Conservation (phyloP, 768 basidiomycete species). For the Rhizopogon salebrosus region DNA sequence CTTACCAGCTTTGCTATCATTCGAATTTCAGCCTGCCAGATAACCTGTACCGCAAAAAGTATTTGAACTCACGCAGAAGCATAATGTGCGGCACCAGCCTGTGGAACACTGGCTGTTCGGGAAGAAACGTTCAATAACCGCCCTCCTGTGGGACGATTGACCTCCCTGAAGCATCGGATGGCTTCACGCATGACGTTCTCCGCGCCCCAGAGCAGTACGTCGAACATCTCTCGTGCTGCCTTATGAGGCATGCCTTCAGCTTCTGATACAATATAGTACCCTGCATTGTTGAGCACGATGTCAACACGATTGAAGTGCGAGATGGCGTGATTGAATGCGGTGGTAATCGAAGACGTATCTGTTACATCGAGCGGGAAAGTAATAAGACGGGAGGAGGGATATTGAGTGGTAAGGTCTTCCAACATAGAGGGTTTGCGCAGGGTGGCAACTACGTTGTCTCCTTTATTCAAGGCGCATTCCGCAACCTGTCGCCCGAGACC, state of each 20-base stretch:
- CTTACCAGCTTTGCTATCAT: slow-evolving; percentile 16
- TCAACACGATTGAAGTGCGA: slow-evolving; percentile 35
- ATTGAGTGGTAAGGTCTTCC: slow-evolving; percentile 23
- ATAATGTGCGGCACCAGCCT: slow-evolving; percentile 16
- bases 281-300: slow-evolving; percentile 43
- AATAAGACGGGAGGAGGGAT: slow-evolving; percentile 30
- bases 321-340: slow-evolving; percentile 31
- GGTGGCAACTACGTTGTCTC: slow-evolving; percentile 40
- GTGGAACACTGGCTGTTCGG: slow-evolving; percentile 19
- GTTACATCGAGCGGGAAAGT: slow-evolving; percentile 39
- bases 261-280: slow-evolving; percentile 38
- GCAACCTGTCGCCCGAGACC: slow-evolving; percentile 34
- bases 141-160: slow-evolving; percentile 30
- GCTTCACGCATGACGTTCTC: slow-evolving; percentile 28
- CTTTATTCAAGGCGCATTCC: slow-evolving; percentile 30
- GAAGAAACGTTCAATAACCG: slow-evolving; percentile 30
- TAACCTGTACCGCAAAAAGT: background rate
- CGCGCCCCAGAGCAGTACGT: slow-evolving; percentile 31
- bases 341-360: slow-evolving; percentile 22
- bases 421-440: slow-evolving; percentile 35
- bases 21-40: slow-evolving; percentile 5
- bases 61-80: slow-evolving; percentile 21
- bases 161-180: slow-evolving; percentile 30
- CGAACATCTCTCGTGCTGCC: slow-evolving; percentile 57
- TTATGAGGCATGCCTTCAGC: slow-evolving; percentile 81